Percentiles rank a stretch among this genome's conserved stretches.
Conservation (phyloP, 352 stramenopile genomes). For the Pythium sp. region DNA sequence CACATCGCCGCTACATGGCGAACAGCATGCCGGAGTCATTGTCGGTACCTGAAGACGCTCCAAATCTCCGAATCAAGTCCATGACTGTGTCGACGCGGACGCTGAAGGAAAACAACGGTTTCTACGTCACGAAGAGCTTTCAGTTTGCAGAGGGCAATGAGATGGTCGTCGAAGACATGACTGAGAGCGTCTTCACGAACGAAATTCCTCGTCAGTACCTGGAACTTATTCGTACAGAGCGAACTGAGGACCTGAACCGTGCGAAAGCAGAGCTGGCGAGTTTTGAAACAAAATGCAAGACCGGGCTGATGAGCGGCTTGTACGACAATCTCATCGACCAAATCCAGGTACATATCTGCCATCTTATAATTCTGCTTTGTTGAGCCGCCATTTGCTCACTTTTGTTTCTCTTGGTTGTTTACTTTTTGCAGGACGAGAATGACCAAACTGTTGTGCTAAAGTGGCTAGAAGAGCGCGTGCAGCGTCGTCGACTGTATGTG, state of each 20-base stretch:
- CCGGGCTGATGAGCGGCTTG: slow-evolving; percentile 48
- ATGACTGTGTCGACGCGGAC: slow-evolving; percentile 73
- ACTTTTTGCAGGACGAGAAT: slow-evolving; percentile 48
- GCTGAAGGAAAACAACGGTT: slow-evolving; percentile 71
- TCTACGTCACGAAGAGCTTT: slow-evolving; percentile 81
- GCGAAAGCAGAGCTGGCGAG: slow-evolving; percentile 47
- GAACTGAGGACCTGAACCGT: slow-evolving; percentile 44
- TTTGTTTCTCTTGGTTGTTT: background rate
- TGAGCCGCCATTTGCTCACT: background rate
- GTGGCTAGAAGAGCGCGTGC: slow-evolving; percentile 73
- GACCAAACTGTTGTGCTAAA: slow-evolving; percentile 63
- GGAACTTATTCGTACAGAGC: slow-evolving; percentile 56
- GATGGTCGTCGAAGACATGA: slow-evolving; percentile 83
- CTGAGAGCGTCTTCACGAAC: slow-evolving; percentile 77
- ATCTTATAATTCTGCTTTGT: background rate
- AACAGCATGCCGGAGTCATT: slow-evolving; percentile 25
- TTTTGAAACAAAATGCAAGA: slow-evolving; percentile 69
- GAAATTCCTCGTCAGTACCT: slow-evolving; percentile 79
- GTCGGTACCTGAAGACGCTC: slow-evolving; percentile 17
- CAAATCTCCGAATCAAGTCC: slow-evolving; percentile 60
- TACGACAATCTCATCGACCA: slow-evolving; percentile 88
- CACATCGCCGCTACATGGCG: slow-evolving; percentile 35
- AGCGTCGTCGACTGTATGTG: slow-evolving; percentile 66
- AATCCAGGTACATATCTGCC: slow-evolving; percentile 38
- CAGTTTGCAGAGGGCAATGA: slow-evolving; percentile 70